Conservation (phyloP, 257 asterid genomes). For the Mentha longifolia region DNA sequence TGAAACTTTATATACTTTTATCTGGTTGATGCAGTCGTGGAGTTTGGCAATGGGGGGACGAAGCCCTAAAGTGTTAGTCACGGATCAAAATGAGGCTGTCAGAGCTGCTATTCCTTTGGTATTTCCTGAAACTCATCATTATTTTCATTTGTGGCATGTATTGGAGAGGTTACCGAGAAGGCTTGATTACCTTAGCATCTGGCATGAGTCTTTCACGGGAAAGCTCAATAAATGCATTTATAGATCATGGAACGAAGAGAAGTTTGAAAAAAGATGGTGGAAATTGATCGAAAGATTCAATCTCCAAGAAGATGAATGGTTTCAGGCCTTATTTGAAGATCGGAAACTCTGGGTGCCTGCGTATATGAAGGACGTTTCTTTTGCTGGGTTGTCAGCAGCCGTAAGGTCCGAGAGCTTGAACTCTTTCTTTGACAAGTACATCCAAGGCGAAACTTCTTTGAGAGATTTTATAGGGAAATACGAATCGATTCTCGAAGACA, state of each 20-base stretch:
- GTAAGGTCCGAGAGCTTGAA: conserved; percentile 72
- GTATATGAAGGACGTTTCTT: conserved; percentile 66
- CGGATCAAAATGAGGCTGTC: conserved; percentile 70
- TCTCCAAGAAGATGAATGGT: conserved; percentile 77
- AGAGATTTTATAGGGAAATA: conserved; percentile 65
- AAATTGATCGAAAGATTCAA: conserved; percentile 70
- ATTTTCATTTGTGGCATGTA: conserved; percentile 64
- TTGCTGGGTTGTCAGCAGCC: conserved; percentile 68
- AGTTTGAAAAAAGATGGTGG: conserved; percentile 85
- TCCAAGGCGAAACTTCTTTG: conserved; percentile 64
- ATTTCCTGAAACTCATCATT: conserved; percentile 62
- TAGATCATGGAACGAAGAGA: conserved; percentile 72
- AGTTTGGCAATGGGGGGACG: conserved; percentile 82
- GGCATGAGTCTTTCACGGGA: conserved; percentile 68
- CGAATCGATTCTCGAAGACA: conserved; percentile 66
- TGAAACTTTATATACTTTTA: conserved; percentile 68
- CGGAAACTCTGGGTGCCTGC: conserved; percentile 87
- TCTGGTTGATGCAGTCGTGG: conserved; percentile 90
- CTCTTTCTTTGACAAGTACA: conserved; percentile 73
- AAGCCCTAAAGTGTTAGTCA: conserved; percentile 67
- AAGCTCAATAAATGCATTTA: conserved; percentile 76
- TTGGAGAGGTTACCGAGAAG: conserved; percentile 71
- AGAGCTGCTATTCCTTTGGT: conserved; percentile 67
- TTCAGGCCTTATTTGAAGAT: conserved; percentile 66
- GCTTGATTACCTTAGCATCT: conserved; percentile 65